A percentile compares a stretch with the other conserved stretches of the same genome.
Evolutionary conservation across 1,284 basidiomycete genomes (phyloP).

Genomic region (Cutaneotrichosporon cavernicola): DNA sequence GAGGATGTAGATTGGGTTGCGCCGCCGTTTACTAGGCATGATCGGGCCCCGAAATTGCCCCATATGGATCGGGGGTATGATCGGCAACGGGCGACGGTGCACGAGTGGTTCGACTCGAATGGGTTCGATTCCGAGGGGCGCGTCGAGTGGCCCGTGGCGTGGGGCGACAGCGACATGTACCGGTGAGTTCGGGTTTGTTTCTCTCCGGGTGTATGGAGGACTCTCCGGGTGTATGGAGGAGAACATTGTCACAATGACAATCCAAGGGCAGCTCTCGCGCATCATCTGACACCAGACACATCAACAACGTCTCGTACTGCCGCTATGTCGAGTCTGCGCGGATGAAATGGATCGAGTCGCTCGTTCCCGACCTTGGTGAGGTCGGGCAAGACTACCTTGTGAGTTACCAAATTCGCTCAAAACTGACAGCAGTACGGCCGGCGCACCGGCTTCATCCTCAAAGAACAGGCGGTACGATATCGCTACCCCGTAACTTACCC

Average conservation of each 20-base stretch:
- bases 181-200: conserved; percentile 32
- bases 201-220: neutral
- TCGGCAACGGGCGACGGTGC: conserved; percentile 22
- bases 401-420: neutral
- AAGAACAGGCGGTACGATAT: conserved; percentile 30
- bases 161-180: conserved; percentile 52
- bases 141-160: conserved; percentile 49
- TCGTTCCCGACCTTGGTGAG: conserved; percentile 34
- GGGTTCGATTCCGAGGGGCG: conserved; percentile 40
- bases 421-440: conserved; percentile 33
- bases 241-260: neutral
- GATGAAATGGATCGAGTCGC: conserved; percentile 39
- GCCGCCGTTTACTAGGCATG: conserved; percentile 2
- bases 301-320: conserved; percentile 49
- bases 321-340: conserved; percentile 48
- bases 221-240: neutral
- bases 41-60: conserved; percentile 13
- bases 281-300: conserved; percentile 35
- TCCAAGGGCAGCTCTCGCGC: neutral
- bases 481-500: conserved; percentile 50
- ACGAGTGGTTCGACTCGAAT: conserved; percentile 30
- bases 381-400: conserved; percentile 19
- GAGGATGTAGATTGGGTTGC: conserved; percentile 12
- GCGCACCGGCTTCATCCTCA: conserved; percentile 44
- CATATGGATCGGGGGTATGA: conserved; percentile 20